Evolutionary conservation across 352 stramenopile species (phyloP).

Genomic region (Globisporangium spinosum): DNA sequence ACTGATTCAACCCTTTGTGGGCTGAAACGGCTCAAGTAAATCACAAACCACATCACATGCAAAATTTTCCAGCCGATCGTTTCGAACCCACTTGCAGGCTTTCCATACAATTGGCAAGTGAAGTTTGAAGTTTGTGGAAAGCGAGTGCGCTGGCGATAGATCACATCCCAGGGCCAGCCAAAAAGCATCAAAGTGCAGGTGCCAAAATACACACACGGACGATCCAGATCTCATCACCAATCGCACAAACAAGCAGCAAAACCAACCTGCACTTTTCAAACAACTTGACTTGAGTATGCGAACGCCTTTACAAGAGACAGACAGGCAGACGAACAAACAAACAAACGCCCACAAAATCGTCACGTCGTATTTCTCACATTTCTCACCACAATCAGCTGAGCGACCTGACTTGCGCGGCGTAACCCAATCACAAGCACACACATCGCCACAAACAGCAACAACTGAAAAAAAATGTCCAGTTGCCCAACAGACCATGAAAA

Average conservation of each 20-base stretch:
- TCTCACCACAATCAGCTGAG: not conserved
- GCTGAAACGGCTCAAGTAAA: not conserved
- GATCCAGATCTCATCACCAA: not conserved
- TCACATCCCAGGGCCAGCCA: not conserved
- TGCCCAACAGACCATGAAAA: not conserved
- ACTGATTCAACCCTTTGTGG: not conserved
- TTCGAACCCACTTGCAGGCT: not conserved
- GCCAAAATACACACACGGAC: too few species aligned
- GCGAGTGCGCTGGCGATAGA: not conserved
- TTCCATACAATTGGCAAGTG: not conserved
- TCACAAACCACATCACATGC: not conserved
- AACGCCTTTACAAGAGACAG: not conserved
- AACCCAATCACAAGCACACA: slow-evolving; percentile 1
- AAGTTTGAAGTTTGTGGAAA: not conserved
- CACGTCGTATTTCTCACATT: not conserved
- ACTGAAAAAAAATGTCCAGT: not conserved
- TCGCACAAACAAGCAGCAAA: not conserved
- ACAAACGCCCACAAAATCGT: not conserved
- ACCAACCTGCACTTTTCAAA: not conserved
- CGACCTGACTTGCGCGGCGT: not conserved
- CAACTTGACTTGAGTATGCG: not conserved
- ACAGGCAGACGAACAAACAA: not conserved
- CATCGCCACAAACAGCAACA: not conserved
- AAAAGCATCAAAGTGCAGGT: too few species aligned
- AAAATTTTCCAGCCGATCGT: not conserved